Conservation (phyloP, 2,329 filamentous ascomycete genomes). For the Aspergillus brunneoviolaceus region DNA sequence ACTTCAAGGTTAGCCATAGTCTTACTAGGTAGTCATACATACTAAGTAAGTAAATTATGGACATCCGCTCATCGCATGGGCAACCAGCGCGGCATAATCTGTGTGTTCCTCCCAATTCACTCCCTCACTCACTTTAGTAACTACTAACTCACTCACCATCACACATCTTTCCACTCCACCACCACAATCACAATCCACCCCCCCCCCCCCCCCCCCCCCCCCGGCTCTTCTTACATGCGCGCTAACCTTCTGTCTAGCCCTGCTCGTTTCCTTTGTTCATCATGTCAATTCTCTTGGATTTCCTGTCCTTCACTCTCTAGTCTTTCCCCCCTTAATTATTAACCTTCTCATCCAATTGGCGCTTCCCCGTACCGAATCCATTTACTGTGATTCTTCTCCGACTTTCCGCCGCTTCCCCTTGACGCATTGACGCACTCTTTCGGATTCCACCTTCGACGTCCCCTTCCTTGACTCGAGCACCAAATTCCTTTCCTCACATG, state of each 20-base stretch:
- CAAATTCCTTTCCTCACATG: conserved; percentile 13
- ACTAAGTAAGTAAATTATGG: too few species aligned
- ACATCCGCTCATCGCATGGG: conserved; percentile 5
- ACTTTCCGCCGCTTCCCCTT: conserved; percentile 15
- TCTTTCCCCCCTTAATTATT: conserved; percentile 9
- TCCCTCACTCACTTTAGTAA: background rate
- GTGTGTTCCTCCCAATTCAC: background rate
- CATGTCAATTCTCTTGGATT: background rate
- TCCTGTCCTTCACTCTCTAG: conserved; percentile 7
- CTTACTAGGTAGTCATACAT: too few species aligned
- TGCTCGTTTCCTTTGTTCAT: conserved; percentile 5
- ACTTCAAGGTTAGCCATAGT: too few species aligned
- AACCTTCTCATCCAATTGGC: conserved; percentile 6
- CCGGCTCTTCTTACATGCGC: conserved; percentile 10
- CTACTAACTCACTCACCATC: background rate
- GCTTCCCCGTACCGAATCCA: conserved; percentile 7
- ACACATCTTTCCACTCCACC: background rate
- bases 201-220: background rate
- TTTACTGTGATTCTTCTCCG: conserved; percentile 9
- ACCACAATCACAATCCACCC: background rate
- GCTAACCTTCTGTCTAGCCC: conserved; percentile 12
- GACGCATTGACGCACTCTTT: conserved; percentile 11
- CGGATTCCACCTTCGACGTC: conserved; percentile 9
- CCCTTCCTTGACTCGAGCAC: background rate
- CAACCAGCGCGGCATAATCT: conserved; percentile 1